Conservation (phyloP, 164 flowering plant species). For the Aristolochia contorta region DNA sequence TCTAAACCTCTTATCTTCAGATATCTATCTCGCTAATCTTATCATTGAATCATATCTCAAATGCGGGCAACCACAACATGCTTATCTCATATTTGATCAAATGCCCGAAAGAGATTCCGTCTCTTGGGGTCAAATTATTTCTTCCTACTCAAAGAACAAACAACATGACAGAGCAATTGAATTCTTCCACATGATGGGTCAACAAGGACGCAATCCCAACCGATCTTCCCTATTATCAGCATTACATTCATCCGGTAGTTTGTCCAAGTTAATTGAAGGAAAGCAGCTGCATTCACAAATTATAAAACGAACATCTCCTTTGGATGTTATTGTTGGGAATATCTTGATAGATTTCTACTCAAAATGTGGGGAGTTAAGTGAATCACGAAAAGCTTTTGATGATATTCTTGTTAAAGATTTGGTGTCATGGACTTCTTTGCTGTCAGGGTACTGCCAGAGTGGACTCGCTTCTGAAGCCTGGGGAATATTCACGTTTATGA, state of each 20-base stretch:
- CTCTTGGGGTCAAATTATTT: constrained; percentile 12
- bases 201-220: constrained; percentile 6
- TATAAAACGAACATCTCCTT: constrained; percentile 5
- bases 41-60: constrained; percentile 2
- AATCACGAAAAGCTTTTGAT: constrained; percentile 7
- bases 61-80: constrained; percentile 4
- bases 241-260: constrained; percentile 4
- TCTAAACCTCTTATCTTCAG: constrained; percentile 2
- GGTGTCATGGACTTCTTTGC: constrained; percentile 19
- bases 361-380: constrained; percentile 9
- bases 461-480: constrained; percentile 8
- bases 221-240: constrained; percentile 7
- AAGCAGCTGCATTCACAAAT: constrained; percentile 14
- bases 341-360: constrained; percentile 11
- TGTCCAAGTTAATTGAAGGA: constrained; percentile 5
- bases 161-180: constrained; percentile 2
- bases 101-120: constrained; percentile 7
- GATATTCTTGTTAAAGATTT: constrained; percentile 14
- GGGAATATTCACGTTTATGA: constrained; percentile 7
- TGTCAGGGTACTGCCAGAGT: constrained; percentile 18
- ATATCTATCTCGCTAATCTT: constrained; percentile 12
- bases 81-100: constrained; percentile 2
- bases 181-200: constrained; percentile 6
- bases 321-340: constrained; percentile 14
- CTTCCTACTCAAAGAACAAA: constrained; percentile 6